Percentiles rank a stretch among this genome's conserved stretches.
These are phyloP conservation scores for Trichosporon sp. DNA, from an alignment of 1,284 basidiomycete species.

Conservation along the genomic window DNA sequence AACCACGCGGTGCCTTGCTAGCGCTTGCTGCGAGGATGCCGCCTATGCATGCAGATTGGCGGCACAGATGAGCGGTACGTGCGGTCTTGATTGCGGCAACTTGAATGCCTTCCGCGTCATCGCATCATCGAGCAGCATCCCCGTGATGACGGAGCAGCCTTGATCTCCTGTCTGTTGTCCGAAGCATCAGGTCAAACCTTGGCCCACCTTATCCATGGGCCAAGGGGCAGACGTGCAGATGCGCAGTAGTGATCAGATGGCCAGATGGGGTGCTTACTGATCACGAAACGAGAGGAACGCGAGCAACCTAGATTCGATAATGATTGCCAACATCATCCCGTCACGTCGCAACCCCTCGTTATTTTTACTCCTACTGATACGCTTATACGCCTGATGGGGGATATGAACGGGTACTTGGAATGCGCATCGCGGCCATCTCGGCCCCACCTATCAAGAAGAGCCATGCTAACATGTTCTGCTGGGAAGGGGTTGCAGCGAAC, in stretches of 20 bases:
- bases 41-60: not conserved
- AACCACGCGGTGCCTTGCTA: not conserved
- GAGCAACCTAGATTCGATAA: not conserved
- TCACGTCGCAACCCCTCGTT: not conserved
- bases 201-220: no score
- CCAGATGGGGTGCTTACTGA: not conserved
- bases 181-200: no score
- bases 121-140: not conserved
- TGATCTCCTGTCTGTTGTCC: not conserved
- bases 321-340: constrained; percentile 1
- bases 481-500: no score
- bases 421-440: no score
- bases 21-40: not conserved
- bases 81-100: not conserved
- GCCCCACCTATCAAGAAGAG: no score
- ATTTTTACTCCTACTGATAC: not conserved
- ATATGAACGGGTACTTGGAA: not conserved
- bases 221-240: no score
- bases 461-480: no score
- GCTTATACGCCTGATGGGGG: not conserved
- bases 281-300: not conserved
- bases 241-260: no score
- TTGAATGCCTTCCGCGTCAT: no score
- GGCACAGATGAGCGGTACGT: not conserved
- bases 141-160: not conserved